Evolutionary conservation across 2,329 filamentous ascomycete genomes (phyloP).

Genomic region (Ceratocystis harringtonii): DNA sequence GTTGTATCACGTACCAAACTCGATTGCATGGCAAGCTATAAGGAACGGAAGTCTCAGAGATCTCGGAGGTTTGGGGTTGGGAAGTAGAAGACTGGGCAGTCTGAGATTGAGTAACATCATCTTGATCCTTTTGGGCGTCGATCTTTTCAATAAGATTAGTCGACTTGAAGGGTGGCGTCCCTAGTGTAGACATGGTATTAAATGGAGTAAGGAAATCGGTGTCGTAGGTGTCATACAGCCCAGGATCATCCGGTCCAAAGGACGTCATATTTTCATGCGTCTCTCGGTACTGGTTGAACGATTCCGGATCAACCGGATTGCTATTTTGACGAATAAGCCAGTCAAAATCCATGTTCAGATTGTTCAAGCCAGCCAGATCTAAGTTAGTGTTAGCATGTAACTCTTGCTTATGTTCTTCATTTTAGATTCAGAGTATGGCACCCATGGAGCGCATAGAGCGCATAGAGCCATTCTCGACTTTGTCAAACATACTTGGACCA

Average conservation of each 20-base stretch:
- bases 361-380: constrained; percentile 14
- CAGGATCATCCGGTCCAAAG: constrained; percentile 24
- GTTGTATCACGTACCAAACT: constrained; percentile 11
- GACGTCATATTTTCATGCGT: constrained; percentile 65
- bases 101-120: constrained; percentile 38
- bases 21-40: constrained; percentile 21
- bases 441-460: not conserved
- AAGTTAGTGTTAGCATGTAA: constrained; percentile 15
- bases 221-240: constrained; percentile 55
- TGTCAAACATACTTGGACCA: constrained; percentile 12
- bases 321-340: constrained; percentile 69
- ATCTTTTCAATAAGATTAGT: constrained; percentile 11
- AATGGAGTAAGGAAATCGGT: constrained; percentile 70
- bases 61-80: too few species aligned
- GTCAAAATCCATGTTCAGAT: constrained; percentile 40
- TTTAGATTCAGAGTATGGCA: not conserved
- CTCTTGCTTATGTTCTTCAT: not conserved
- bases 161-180: constrained; percentile 1
- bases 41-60: not conserved
- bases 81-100: too few species aligned
- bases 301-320: constrained; percentile 74
- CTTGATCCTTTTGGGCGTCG: constrained; percentile 37
- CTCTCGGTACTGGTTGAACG: constrained; percentile 88
- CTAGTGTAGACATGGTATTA: constrained; percentile 40
- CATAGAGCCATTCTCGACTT: not conserved